Percentiles rank a stretch among this genome's conserved stretches.
phyloP scores from a whole-genome alignment of 352 stramenopile genomes.

The Globisporangium echinulatum region DNA sequence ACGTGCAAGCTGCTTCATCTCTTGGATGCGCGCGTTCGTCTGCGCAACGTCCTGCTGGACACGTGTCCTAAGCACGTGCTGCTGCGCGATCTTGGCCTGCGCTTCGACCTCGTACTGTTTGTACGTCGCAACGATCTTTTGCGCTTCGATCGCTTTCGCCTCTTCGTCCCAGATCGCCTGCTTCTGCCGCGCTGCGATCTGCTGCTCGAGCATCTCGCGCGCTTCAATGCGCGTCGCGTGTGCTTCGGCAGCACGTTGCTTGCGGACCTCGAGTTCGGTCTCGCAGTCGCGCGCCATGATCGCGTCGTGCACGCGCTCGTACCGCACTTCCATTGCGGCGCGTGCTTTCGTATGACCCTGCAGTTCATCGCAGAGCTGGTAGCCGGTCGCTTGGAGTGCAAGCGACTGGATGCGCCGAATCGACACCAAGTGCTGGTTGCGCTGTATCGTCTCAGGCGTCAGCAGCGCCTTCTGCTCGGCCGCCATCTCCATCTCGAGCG shows the following conservation, averaged over 20 bases:
- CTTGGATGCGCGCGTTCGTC: constrained; percentile 64
- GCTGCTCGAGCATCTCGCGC: constrained; percentile 55
- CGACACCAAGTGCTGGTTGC: constrained; percentile 53
- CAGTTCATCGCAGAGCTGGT: constrained; percentile 57
- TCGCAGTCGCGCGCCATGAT: constrained; percentile 70
- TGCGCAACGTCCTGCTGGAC: constrained; percentile 32
- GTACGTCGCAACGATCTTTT: constrained; percentile 77
- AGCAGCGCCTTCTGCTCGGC: constrained; percentile 54
- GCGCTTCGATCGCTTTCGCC: constrained; percentile 64
- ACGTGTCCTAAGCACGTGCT: constrained; percentile 21
- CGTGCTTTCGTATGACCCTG: constrained; percentile 37
- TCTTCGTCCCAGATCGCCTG: constrained; percentile 71
- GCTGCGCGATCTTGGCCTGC: constrained; percentile 34
- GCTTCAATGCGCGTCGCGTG: constrained; percentile 55
- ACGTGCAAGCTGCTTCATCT: constrained; percentile 49
- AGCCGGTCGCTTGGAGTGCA: constrained; percentile 49
- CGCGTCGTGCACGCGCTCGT: constrained; percentile 63
- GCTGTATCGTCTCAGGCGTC: constrained; percentile 51
- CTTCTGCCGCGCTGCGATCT: constrained; percentile 63
- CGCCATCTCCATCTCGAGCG: constrained; percentile 69
- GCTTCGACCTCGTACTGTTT: constrained; percentile 80
- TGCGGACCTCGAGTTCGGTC: constrained; percentile 45
- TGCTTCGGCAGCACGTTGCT: constrained; percentile 29
- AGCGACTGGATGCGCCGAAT: constrained; percentile 68
- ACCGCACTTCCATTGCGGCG: constrained; percentile 35